These are phyloP conservation scores for Leucosporidium scottii DNA, from an alignment of 768 basidiomycete species.

Conservation along the genomic window DNA sequence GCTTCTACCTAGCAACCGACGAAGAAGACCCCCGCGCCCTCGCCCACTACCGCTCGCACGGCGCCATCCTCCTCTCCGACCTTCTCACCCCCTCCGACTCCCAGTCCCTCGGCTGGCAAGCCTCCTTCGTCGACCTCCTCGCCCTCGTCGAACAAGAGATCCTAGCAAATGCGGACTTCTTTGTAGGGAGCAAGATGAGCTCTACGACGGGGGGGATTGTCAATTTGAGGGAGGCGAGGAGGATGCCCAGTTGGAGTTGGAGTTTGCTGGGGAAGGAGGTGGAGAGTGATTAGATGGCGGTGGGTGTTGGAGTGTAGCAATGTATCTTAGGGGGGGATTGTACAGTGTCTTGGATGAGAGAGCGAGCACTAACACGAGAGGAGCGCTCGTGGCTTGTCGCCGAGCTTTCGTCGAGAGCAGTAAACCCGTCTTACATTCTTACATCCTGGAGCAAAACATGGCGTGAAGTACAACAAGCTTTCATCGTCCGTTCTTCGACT, in stretches of 20 bases:
- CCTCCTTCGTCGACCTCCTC: conserved; percentile 4
- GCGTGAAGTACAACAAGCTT: no score
- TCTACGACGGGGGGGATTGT: conserved; percentile 9
- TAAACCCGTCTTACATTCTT: no score
- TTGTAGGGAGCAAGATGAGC: conserved; percentile 10
- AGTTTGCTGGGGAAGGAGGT: no score
- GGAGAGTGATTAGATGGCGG: no score
- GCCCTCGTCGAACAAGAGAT: conserved; percentile 17
- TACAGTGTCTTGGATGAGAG: no score
- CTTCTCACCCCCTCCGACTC: background rate
- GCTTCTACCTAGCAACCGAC: conserved; percentile 15
- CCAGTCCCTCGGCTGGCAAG: background rate
- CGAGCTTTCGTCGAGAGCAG: no score
- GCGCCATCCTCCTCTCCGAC: conserved; percentile 15
- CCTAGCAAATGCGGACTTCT: background rate
- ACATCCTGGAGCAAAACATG: no score
- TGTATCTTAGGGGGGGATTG: no score
- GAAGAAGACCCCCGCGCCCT: background rate
- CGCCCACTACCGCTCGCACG: conserved; percentile 1
- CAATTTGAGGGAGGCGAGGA: background rate
- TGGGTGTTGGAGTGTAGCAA: no score
- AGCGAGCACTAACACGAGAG: no score
- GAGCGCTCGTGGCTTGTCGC: no score
- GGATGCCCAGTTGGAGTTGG: conserved; percentile 1
- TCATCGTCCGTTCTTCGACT: no score